These are phyloP conservation scores for Dianthus caryophyllus DNA, from an alignment of 148 eudicot species.

Conservation along the genomic window DNA sequence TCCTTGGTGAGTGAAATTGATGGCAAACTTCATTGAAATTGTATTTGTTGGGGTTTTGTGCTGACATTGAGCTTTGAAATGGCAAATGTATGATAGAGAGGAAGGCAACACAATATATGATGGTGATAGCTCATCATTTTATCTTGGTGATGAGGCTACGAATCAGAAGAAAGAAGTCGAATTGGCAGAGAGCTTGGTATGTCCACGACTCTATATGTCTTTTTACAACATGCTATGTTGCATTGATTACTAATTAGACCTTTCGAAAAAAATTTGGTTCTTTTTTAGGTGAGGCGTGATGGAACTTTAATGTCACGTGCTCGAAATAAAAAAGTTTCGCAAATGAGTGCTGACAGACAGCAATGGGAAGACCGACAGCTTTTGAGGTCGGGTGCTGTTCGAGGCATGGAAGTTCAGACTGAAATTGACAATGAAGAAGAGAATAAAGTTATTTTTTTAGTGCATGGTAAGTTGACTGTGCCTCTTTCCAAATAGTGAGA, in stretches of 20 bases:
- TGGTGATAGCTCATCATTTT: constrained; percentile 66
- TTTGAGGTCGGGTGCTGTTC: constrained; percentile 94
- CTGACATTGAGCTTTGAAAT: constrained; percentile 12
- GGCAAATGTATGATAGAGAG: constrained; percentile 85
- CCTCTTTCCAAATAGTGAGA: neutral
- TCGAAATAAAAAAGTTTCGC: constrained; percentile 89
- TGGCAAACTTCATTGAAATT: neutral
- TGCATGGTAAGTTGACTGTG: constrained; percentile 56
- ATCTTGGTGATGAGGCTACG: constrained; percentile 72
- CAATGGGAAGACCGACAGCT: constrained; percentile 98
- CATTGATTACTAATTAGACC: neutral
- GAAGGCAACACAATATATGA: constrained; percentile 77
- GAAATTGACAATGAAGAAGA: constrained; percentile 97
- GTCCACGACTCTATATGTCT: constrained; percentile 4
- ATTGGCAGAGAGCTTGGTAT: constrained; percentile 76
- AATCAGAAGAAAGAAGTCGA: constrained; percentile 82
- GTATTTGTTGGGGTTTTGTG: neutral
- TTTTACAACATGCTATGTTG: neutral
- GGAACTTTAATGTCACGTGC: constrained; percentile 89
- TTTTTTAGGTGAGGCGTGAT: constrained; percentile 70
- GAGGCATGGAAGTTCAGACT: constrained; percentile 90
- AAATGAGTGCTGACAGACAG: constrained; percentile 85
- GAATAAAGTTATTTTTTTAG: constrained; percentile 82
- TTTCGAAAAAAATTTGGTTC: no score
- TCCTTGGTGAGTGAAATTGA: constrained; percentile 57